These are phyloP conservation scores for Calonectria pseudoturangicola DNA, from an alignment of 2,329 filamentous ascomycete genomes.

Conservation along the genomic window DNA sequence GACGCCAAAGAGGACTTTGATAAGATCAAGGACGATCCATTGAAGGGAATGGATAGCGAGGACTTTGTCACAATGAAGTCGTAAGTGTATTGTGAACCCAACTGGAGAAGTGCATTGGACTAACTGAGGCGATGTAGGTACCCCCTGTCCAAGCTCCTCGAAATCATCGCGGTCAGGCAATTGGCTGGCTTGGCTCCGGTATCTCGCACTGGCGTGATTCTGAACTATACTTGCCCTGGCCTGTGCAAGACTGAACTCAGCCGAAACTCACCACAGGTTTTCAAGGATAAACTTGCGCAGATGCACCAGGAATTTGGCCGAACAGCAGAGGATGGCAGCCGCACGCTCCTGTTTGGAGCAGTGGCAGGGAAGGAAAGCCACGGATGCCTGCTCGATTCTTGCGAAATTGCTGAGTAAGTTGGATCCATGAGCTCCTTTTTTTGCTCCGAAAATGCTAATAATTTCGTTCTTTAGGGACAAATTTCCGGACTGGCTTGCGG, in stretches of 20 bases:
- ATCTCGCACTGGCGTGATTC: slow-evolving; percentile 54
- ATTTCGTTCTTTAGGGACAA: slow-evolving; percentile 31
- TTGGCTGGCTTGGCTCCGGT: slow-evolving; percentile 54
- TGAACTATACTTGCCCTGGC: slow-evolving; percentile 58
- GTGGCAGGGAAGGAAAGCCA: slow-evolving; percentile 54
- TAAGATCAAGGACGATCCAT: slow-evolving; percentile 33
- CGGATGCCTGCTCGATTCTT: slow-evolving; percentile 51
- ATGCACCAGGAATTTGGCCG: slow-evolving; percentile 38
- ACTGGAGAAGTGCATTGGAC: background rate
- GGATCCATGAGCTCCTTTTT: background rate
- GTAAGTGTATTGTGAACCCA: background rate
- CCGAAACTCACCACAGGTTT: slow-evolving; percentile 30
- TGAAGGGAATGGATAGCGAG: slow-evolving; percentile 25
- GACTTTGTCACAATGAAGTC: slow-evolving; percentile 1
- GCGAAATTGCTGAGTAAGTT: slow-evolving; percentile 55
- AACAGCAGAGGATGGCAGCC: slow-evolving; percentile 54
- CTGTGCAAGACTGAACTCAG: slow-evolving; percentile 53
- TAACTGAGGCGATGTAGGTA: slow-evolving; percentile 44
- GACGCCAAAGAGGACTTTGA: slow-evolving; percentile 28
- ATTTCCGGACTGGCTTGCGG: slow-evolving; percentile 51
- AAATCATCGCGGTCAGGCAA: slow-evolving; percentile 52
- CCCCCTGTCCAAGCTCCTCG: slow-evolving; percentile 54
- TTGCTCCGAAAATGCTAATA: background rate
- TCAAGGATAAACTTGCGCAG: slow-evolving; percentile 15
- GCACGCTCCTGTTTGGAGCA: slow-evolving; percentile 54